Conservation (phyloP, 441 rosid species). For the Sinapis alba region DNA sequence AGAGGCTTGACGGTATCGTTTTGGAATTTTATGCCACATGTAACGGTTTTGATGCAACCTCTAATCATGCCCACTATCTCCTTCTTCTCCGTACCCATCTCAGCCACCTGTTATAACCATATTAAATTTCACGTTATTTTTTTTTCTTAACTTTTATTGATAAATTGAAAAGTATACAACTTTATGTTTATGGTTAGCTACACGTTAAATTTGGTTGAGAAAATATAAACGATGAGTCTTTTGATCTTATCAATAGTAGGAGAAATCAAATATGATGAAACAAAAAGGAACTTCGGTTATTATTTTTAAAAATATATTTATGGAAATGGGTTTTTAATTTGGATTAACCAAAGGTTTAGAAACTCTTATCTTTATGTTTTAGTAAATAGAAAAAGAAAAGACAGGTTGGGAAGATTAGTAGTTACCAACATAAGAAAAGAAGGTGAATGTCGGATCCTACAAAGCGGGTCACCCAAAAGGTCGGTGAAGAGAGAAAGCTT, state of each 20-base stretch:
- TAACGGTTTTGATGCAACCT: conserved; percentile 93
- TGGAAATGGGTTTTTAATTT: conserved; percentile 13
- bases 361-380: background rate
- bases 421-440: conserved; percentile 95
- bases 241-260: conserved; percentile 35
- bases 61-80: conserved; percentile 92
- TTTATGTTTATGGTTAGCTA: conserved; percentile 17
- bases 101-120: conserved; percentile 71
- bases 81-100: conserved; percentile 54
- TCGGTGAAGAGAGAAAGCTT: conserved; percentile 93
- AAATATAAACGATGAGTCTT: conserved; percentile 16
- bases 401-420: background rate
- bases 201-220: background rate
- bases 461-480: conserved; percentile 95
- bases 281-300: background rate
- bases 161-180: background rate
- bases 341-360: background rate
- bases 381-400: background rate
- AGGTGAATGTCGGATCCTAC: conserved; percentile 98
- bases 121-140: background rate
- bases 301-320: background rate
- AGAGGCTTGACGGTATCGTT: conserved; percentile 52
- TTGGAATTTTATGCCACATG: conserved; percentile 67
- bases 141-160: background rate
- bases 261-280: background rate